Conservation (phyloP, 208 protist genomes). For the Leishmania amazonensis region DNA sequence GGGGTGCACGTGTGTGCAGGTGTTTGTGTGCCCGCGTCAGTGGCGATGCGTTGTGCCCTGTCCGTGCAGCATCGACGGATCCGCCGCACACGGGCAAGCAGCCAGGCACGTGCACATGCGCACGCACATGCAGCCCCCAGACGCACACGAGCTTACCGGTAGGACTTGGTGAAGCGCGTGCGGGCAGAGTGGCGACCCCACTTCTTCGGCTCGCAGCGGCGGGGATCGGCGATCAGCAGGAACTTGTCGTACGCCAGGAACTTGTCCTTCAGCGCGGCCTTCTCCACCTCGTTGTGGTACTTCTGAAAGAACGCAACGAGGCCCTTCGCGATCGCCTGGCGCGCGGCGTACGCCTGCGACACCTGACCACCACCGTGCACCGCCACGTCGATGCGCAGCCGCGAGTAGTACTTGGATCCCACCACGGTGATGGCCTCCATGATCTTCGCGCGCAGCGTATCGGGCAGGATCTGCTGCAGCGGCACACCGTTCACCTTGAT, state of each 20-base stretch:
- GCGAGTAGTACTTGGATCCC: constrained; percentile 93
- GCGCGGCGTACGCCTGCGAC: constrained; percentile 98
- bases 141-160: constrained; percentile 92
- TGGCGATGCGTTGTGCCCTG: background rate
- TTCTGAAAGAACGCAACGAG: constrained; percentile 99
- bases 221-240: constrained; percentile 99
- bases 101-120: background rate
- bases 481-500: constrained; percentile 99
- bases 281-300: constrained; percentile 95
- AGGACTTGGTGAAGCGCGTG: constrained; percentile 99
- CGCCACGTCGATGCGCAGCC: constrained; percentile 98
- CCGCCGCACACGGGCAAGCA: background rate
- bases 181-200: constrained; percentile 99
- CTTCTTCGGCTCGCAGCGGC: constrained; percentile 99
- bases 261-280: constrained; percentile 98
- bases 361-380: constrained; percentile 98
- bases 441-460: constrained; percentile 98
- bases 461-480: constrained; percentile 97
- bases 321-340: constrained; percentile 99
- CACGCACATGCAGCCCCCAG: constrained; percentile 1
- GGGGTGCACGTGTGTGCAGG: background rate
- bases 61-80: background rate
- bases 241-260: constrained; percentile 98
- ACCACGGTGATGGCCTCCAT: constrained; percentile 97
- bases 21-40: background rate